Base-by-base conservation (phyloP, 225 moss, liverwort and hornwort species). In the Polytrichum commune region DNA sequence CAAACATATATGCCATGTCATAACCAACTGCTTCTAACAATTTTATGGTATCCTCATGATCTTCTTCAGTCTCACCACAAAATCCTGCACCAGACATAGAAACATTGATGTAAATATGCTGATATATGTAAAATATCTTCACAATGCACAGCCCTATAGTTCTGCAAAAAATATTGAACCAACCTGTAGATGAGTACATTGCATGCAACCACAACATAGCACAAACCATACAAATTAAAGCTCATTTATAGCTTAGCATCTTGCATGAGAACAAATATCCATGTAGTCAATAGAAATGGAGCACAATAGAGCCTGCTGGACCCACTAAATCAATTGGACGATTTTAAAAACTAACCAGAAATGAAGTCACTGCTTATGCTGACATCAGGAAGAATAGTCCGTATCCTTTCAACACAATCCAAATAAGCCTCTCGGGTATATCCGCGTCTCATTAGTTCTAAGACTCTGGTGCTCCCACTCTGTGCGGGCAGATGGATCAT, bases 1-100 rank as follows among this genome's bases (percentile, higher is more conserved):
- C 97, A 64, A 97, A 97, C 97, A 94, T 97, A 78, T 97, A 97
- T 4, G 97, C 92, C 97, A 97, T 97, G 71, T 97, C 97, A 60
- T 97, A 97, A 5, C 94, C 82, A 25, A 97, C 94, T 20, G 80
- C 86, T 74, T 91, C 85, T n/a, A 97, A 65, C 29, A 97, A 64
- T 70, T 81, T 81, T 32, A 97, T 70, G 5, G 97, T 97, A 46
- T 94, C 94, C 78, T 85, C 67, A 55, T 97, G 97, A 64, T 97
- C 97, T 63, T 94, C 94, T 73, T 97, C 94, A 8, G 94, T 92
- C 83, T 97, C 97, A 32, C 97, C 94, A 66, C 94, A 97, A 67
- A 97, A 97, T 13, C 96, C 94, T 97, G 79, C 77, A 86, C 20
- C 29, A 46, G 46, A 16, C 10, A 46, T 46, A 46, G 55, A 28